Evolutionary conservation across 164 flowering plant species (phyloP).

Genomic region (Euptelea pleiosperma): DNA sequence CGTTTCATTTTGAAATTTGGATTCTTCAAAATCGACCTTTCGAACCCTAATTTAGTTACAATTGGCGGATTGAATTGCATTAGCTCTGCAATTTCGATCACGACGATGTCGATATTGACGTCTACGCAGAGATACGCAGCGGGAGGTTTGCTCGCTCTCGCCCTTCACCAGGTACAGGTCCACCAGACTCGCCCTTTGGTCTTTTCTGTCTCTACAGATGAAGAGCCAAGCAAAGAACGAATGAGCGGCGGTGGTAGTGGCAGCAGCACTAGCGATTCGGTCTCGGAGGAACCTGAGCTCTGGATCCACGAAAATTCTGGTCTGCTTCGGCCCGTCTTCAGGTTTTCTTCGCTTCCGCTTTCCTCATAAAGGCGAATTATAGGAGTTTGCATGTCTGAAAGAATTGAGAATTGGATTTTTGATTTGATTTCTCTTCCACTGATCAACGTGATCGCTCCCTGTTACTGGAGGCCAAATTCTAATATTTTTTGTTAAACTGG

Average conservation of each 20-base stretch:
- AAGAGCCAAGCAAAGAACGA: conserved; percentile 27
- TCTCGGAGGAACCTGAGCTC: conserved; percentile 63
- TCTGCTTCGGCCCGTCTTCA: conserved; percentile 85
- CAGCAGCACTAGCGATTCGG: conserved; percentile 58
- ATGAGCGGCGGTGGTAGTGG: conserved; percentile 30
- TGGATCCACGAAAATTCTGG: conserved; percentile 71
- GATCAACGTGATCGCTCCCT: no score
- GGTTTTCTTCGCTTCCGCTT: conserved; percentile 25
- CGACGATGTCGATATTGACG: conserved; percentile 42
- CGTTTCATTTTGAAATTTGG: no score
- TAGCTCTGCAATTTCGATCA: no score
- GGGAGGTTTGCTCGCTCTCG: conserved; percentile 64
- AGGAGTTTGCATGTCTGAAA: background rate
- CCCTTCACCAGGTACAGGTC: conserved; percentile 82
- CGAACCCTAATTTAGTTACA: no score
- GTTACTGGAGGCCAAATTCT: no score
- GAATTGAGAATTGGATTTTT: no score
- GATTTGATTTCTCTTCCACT: no score
- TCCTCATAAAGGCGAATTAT: no score
- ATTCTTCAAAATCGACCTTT: no score
- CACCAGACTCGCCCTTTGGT: conserved; percentile 74
- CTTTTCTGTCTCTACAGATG: conserved; percentile 12
- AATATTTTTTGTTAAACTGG: no score
- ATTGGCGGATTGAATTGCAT: no score
- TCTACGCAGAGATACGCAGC: conserved; percentile 84